Conservation (phyloP, 345 rosid genomes). For the Mercurialis annua region DNA sequence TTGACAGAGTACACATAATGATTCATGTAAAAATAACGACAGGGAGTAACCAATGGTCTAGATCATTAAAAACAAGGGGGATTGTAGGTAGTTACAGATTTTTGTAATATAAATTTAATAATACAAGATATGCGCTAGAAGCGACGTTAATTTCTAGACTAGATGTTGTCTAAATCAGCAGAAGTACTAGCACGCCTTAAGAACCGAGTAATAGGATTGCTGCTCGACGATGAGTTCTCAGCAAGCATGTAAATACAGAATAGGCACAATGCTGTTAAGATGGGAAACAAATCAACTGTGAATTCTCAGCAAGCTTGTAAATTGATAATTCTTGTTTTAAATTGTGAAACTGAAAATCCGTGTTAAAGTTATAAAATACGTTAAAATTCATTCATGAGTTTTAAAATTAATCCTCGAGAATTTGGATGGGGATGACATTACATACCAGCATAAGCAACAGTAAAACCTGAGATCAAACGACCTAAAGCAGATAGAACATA, state of each 20-base stretch:
- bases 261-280: conserved; percentile 60
- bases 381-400: too few species aligned
- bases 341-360: too few species aligned
- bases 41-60: too few species aligned
- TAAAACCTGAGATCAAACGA: conserved; percentile 75
- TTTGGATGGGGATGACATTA: too few species aligned
- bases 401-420: too few species aligned
- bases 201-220: conserved; percentile 30
- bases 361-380: too few species aligned
- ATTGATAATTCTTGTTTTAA: background rate
- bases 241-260: conserved; percentile 74
- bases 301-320: background rate
- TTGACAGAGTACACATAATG: too few species aligned
- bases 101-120: too few species aligned
- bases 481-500: conserved; percentile 73
- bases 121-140: too few species aligned
- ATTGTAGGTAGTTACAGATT: too few species aligned
- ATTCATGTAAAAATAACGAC: too few species aligned
- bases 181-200: conserved; percentile 39
- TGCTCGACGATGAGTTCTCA: conserved; percentile 49
- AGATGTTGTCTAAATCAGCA: conserved; percentile 33
- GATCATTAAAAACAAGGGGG: too few species aligned
- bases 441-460: conserved; percentile 92
- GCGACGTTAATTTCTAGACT: background rate
- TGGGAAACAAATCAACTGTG: background rate